Evolutionary conservation across 768 basidiomycete species (phyloP), one percentile per base, ranked within the genome.

Genomic region (Boletales sp.): DNA sequence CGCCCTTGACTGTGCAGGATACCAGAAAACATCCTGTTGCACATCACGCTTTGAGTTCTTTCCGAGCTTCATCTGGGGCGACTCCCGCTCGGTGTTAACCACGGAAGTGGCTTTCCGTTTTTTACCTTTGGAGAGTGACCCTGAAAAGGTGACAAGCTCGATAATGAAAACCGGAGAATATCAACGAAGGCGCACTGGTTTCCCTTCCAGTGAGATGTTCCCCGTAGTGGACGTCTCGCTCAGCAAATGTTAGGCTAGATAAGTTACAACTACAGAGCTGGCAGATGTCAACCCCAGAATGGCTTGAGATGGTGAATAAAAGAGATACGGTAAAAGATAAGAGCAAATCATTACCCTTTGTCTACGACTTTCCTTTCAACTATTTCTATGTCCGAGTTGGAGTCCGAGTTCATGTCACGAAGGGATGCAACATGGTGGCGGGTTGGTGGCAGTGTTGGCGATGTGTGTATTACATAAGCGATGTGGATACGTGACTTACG

Each of bases 11-110:
- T 73, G 70, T 5, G 78, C 55, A 13, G 80, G 65, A 63, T 82
- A 72, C 90, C 90, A 92, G 63, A 90, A 90, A 4, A 68, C 49
- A 53, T 87, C 86, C 32, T 70, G 70, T 50, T 12, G 32, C 2
- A 9, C 12, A 9, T 6, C 42, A 11, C 35, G 38, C 31, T 44
- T 46, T n/a, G 57, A 61, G n/a, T 48, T 50, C 46, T 37, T 61
- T 44, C 13, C 31, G 11, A 28, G 14, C 34, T 48, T 60, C 41
- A 52, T 44, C 8, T 48, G 35, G 2, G 21, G 14, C 12, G 37
- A 19, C 46, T 51, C 47, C 36, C 14, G 45, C 8, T n/a, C 41
- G n/a, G 52, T 17, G 28, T 44, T 41, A 25, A 2, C 41, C 13
- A 36, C 45, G 28, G 53, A 19, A 35, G 48, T n/a, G n/a, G 44